Conservation (phyloP, 140 eudicot species). For the Erigeron philadelphicus region DNA sequence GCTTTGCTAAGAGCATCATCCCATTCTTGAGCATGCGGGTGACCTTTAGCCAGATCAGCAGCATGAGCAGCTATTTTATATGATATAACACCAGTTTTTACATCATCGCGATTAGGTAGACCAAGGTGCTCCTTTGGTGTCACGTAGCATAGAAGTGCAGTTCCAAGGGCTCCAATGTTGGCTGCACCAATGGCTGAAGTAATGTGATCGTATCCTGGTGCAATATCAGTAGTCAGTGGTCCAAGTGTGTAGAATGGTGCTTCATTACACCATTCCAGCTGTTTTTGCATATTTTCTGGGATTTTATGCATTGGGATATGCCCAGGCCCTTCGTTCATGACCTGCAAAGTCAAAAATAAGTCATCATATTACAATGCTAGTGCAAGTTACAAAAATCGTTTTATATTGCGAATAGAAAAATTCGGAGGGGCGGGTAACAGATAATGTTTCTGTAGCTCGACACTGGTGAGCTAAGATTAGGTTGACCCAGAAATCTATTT, state of each 20-base stretch:
- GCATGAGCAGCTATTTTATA: conserved; percentile 98
- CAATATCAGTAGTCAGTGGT: conserved; percentile 91
- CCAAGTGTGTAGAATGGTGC: conserved; percentile 99
- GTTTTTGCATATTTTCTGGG: conserved; percentile 96
- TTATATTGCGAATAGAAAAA: background rate
- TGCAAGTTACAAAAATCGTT: background rate
- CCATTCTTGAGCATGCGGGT: conserved; percentile 91
- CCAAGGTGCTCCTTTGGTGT: conserved; percentile 99
- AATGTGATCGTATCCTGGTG: conserved; percentile 96
- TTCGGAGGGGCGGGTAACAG: too few relatives aligned
- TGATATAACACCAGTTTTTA: conserved; percentile 84
- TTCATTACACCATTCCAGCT: conserved; percentile 91
- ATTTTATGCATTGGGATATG: conserved; percentile 94
- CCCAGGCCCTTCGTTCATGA: conserved; percentile 98
- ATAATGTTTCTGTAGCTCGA: too few relatives aligned
- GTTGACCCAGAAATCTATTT: too few relatives aligned
- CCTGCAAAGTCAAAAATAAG: conserved; percentile 33
- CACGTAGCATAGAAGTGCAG: conserved; percentile 92
- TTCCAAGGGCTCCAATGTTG: conserved; percentile 94
- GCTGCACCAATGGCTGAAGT: conserved; percentile 99
- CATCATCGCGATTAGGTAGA: conserved; percentile 92
- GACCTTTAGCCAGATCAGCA: conserved; percentile 85
- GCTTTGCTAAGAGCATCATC: conserved; percentile 98
- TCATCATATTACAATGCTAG: background rate
- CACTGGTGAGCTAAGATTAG: too few relatives aligned